Evolutionary conservation across 345 rosid species (phyloP).

Genomic region (Lepidium didymum): DNA sequence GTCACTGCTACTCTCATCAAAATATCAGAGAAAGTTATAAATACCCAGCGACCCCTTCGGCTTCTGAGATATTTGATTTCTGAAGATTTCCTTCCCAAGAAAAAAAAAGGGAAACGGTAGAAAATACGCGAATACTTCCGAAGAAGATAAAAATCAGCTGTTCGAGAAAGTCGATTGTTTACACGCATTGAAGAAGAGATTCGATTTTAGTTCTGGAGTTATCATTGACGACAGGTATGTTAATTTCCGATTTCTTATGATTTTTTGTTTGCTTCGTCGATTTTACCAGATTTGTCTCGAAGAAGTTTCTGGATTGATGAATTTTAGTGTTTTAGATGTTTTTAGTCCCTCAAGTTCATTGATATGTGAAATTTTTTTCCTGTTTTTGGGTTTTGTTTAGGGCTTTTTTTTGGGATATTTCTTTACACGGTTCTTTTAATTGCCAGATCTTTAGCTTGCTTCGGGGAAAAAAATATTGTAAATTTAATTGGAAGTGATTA

Average conservation of each 20-base stretch:
- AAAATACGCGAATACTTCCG: not conserved
- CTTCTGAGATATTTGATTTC: not conserved
- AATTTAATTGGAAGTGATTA: not conserved
- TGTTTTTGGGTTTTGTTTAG: not conserved
- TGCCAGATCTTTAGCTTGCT: not conserved
- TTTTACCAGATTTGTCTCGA: not conserved
- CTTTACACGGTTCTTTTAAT: not conserved
- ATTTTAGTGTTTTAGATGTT: not conserved
- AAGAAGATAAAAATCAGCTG: not conserved
- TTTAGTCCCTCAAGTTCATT: not conserved
- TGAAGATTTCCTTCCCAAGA: no score
- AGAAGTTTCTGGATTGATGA: not conserved
- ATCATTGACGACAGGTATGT: not conserved
- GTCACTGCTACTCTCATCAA: not conserved
- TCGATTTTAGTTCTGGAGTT: not conserved
- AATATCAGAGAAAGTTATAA: conserved; percentile 18
- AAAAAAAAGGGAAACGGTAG: not conserved
- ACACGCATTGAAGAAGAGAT: not conserved
- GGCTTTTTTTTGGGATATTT: not conserved
- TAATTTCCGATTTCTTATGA: not conserved
- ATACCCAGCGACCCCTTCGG: not conserved
- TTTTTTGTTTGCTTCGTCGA: not conserved
- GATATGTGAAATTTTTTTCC: not conserved
- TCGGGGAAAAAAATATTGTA: not conserved
- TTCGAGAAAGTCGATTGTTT: not conserved